Conservation (phyloP, 2,329 filamentous ascomycete genomes). For the Colletotrichum trifolii region DNA sequence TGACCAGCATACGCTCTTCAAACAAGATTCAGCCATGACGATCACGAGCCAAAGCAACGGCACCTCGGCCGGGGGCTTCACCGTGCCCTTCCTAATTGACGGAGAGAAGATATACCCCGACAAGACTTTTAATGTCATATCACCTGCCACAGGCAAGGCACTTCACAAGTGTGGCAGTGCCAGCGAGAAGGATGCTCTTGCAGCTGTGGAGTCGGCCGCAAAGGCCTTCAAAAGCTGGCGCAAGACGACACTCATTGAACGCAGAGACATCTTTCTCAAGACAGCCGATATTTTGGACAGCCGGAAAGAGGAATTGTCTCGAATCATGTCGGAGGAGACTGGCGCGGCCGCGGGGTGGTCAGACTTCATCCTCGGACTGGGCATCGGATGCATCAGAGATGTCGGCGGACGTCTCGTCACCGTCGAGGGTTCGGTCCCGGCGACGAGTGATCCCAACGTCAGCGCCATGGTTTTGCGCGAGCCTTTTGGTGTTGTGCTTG, state of each 20-base stretch:
- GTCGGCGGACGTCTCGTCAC: conserved; percentile 50
- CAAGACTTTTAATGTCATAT: conserved; percentile 66
- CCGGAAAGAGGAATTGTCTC: conserved; percentile 63
- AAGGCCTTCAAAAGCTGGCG: conserved; percentile 73
- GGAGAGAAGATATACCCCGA: conserved; percentile 57
- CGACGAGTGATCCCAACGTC: conserved; percentile 55
- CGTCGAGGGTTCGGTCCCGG: conserved; percentile 47
- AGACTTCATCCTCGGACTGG: conserved; percentile 48
- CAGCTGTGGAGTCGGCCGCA: conserved; percentile 61
- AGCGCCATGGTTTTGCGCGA: conserved; percentile 72
- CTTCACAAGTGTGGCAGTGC: conserved; percentile 67
- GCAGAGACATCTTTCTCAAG: conserved; percentile 71
- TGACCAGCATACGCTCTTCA: neutral
- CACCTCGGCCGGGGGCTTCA: conserved; percentile 14
- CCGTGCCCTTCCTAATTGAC: conserved; percentile 55
- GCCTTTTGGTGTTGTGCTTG: conserved; percentile 82
- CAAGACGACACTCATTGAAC: conserved; percentile 64
- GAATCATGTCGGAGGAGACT: conserved; percentile 61
- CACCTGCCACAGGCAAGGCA: conserved; percentile 63
- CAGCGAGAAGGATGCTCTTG: conserved; percentile 62
- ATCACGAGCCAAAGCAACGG: conserved; percentile 13
- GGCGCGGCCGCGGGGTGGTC: conserved; percentile 42
- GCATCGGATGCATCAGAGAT: conserved; percentile 49
- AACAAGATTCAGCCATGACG: conserved; percentile 22
- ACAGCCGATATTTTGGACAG: conserved; percentile 68